Base-by-base conservation (phyloP, 129 eudicot genomes). In the Escallonia rubra region DNA sequence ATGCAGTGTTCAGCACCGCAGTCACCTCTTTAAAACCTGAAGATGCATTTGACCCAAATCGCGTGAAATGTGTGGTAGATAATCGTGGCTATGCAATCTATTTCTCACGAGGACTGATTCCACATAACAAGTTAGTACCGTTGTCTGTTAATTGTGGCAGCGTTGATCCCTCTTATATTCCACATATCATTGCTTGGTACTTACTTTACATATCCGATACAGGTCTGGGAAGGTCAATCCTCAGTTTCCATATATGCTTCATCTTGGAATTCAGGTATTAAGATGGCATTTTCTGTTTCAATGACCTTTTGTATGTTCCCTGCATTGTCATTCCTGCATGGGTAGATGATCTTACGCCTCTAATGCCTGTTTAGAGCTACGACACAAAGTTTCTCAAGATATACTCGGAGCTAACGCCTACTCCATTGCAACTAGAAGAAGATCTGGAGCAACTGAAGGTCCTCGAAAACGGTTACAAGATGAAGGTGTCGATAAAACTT, bases 1-100 rank as follows among this genome's bases (percentile, higher is more conserved):
- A 89, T 83, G 98, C 98, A 71, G 98, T 92, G 43, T 89, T 92
- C 68, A 92, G 98, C 86, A 92, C 98, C 4, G 96, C 96, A 51
- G 95, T 88, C 12, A 92, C 98, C 55, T 69, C 98, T 69, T 79
- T 92, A 75, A 89, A 80, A 68, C 86, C 96, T 51, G 98, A 89
- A 76, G 95, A 92, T 82, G 98, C 98, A 64, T 84, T 88, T 70
- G 95, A 92, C 72, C 85, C 91, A 14, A 92, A 92, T 84, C 95
- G 98, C 23, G 98, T 92, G 23, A 92, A 92, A 78, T 92, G 98
- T 66, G 86, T 92, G 14, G 84, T 88, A 64, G 96, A 92, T 75
- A 92, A 83, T 66, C 80, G 66, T 73, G 98, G 95, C 16, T 92
- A 88, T 82, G 98, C 96, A 57, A 84, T 89, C 57, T 92, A 92